Base-by-base conservation (phyloP, 306 rosid genomes). In the Coriaria nepalensis region DNA sequence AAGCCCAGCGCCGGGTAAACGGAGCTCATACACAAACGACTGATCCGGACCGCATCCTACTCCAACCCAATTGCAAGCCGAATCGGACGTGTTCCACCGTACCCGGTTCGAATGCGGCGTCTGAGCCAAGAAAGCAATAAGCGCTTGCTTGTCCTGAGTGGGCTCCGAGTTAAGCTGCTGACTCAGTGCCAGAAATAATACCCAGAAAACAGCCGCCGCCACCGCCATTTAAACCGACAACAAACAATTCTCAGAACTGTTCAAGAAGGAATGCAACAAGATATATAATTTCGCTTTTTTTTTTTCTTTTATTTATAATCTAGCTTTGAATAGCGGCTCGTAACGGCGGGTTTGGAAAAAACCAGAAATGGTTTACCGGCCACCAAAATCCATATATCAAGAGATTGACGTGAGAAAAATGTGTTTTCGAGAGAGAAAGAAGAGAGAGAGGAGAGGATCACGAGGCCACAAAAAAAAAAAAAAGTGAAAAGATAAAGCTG, bases 61-160 rank as follows among this genome's bases (percentile, higher is more conserved):
- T 2, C 99, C 99, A 3, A 86, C 59, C 99, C 99, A 92, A 9
- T 53, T 53, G 75, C 99, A 92, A 33, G 74, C 93, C 9, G 99
- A 86, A 13, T 5, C 72, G 13, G 96, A 65, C 0, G 74, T 12
- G 78, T 86, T 85, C 99, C 99, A 92, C 40, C 70, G 78, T 50
- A 86, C 41, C 0, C 99, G 93, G 37, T 55, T 77, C 0, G 72
- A 71, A 68, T 92, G 99, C 0, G 72, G 94, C 40, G 77, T 68
- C 51, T 55, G 45, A 10, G 77, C 63, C 32, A 85, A 12, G 14
- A 92, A 92, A 43, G 78, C 81, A 40, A 86, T 79, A 67, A 92
- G 86, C 4, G 99, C 88, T 73, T 82, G 83, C 76, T 80, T 78
- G 56, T 92, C 99, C 67, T 61, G 79, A 51, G 80, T 75, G 10